Percentiles rank a stretch among this genome's conserved stretches.
These are phyloP conservation scores for Onygenales sp. DNA, from an alignment of 2,329 filamentous ascomycete species.

Conservation along the genomic window DNA sequence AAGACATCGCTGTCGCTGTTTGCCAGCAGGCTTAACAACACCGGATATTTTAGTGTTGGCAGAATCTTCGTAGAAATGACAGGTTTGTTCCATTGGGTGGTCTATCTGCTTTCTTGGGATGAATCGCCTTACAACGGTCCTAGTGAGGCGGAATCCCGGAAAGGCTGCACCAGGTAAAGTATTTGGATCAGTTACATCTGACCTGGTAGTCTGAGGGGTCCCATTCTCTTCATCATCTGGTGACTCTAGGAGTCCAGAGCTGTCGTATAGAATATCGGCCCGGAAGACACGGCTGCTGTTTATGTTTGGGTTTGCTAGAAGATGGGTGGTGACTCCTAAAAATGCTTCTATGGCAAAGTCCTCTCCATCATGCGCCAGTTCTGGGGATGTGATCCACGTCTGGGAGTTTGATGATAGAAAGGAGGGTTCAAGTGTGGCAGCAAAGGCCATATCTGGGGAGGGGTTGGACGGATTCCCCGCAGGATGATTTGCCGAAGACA, in stretches of 20 bases:
- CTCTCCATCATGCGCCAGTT: conserved; percentile 19
- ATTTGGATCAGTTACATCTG: conserved; percentile 4
- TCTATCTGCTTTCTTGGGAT: conserved; percentile 80
- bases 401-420: conserved; percentile 12
- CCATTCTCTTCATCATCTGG: conserved; percentile 22
- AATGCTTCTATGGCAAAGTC: conserved; percentile 22
- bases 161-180: conserved; percentile 16
- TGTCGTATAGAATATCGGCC: conserved; percentile 52
- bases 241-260: conserved; percentile 28
- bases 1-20: conserved; percentile 27
- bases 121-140: conserved; percentile 63
- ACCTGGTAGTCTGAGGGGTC: not conserved
- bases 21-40: too few species aligned
- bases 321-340: conserved; percentile 41
- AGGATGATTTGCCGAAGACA: not conserved
- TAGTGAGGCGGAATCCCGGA: conserved; percentile 36
- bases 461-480: not conserved
- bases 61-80: conserved; percentile 51
- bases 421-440: conserved; percentile 20
- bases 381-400: conserved; percentile 25
- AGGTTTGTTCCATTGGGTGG: conserved; percentile 68
- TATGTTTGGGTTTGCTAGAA: conserved; percentile 47
- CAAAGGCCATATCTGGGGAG: conserved; percentile 3
- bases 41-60: conserved; percentile 25
- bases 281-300: conserved; percentile 51